phyloP scores from a whole-genome alignment of 2,329 filamentous ascomycete species.

The Cladosporium sp. region DNA sequence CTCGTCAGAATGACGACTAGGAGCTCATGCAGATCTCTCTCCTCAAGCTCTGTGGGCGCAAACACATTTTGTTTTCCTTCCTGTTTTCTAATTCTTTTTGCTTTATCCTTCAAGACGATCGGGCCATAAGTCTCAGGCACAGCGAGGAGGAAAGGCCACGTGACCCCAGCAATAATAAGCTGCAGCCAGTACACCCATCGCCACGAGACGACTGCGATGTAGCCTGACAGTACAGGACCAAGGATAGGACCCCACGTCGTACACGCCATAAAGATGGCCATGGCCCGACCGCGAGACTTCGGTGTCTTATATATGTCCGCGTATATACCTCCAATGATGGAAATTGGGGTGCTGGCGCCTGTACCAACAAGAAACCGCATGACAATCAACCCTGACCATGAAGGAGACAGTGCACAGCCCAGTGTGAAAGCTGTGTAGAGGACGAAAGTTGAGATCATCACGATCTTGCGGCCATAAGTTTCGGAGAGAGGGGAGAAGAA shows the following conservation, averaged over 20 bases:
- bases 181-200: slow-evolving; percentile 68
- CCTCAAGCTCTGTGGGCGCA: slow-evolving; percentile 61
- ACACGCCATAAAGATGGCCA: slow-evolving; percentile 62
- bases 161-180: slow-evolving; percentile 62
- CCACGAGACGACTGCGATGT: slow-evolving; percentile 59
- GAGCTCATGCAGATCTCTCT: slow-evolving; percentile 54
- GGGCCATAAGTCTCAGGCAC: slow-evolving; percentile 53
- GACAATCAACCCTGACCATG: slow-evolving; percentile 40
- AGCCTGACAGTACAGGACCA: slow-evolving; percentile 63
- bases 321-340: slow-evolving; percentile 58
- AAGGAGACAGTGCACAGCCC: slow-evolving; percentile 41
- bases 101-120: slow-evolving; percentile 41
- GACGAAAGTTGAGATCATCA: slow-evolving; percentile 49
- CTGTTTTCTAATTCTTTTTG: slow-evolving; percentile 53
- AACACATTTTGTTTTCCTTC: slow-evolving; percentile 51
- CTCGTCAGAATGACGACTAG: slow-evolving; percentile 66
- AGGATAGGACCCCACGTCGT: slow-evolving; percentile 65
- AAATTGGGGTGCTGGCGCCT: slow-evolving; percentile 48
- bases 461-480: slow-evolving; percentile 41
- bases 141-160: slow-evolving; percentile 57
- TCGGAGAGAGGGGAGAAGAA: slow-evolving; percentile 44
- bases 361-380: slow-evolving; percentile 43
- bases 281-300: slow-evolving; percentile 53
- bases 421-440: slow-evolving; percentile 44
- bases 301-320: slow-evolving; percentile 62